Evolutionary conservation across 2,329 filamentous ascomycete species (phyloP).

Genomic region (Diaporthe batatas): DNA sequence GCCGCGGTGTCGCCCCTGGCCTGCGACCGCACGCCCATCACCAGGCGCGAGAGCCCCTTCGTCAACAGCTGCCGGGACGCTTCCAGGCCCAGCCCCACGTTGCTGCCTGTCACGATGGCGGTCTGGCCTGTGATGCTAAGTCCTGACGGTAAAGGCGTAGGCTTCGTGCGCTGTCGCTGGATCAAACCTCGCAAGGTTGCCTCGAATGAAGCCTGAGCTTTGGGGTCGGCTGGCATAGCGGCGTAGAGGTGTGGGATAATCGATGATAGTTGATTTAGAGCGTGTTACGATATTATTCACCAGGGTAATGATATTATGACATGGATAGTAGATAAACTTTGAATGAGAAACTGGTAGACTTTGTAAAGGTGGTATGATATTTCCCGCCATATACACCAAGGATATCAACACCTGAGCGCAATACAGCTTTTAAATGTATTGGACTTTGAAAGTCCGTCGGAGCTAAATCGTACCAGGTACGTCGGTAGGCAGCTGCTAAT

Average conservation of each 20-base stretch:
- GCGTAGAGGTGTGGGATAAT: not conserved
- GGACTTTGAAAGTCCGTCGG: too few relatives aligned
- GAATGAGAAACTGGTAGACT: too few relatives aligned
- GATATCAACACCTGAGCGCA: too few relatives aligned
- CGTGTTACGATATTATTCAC: too few relatives aligned
- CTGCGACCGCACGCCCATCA: constrained; percentile 56
- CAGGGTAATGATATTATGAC: too few relatives aligned
- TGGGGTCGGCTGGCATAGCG: not conserved
- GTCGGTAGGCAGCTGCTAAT: too few relatives aligned
- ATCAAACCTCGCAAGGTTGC: not conserved
- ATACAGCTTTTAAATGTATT: too few relatives aligned
- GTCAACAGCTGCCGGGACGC: constrained; percentile 54
- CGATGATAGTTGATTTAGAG: not conserved
- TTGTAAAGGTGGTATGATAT: too few relatives aligned
- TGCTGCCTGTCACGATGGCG: constrained; percentile 59
- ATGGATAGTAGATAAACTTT: too few relatives aligned
- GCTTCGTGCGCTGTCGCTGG: not conserved
- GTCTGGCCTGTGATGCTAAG: constrained; percentile 43
- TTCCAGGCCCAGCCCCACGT: constrained; percentile 58
- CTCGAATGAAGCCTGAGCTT: constrained; percentile 12
- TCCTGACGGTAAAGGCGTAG: not conserved
- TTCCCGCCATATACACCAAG: too few relatives aligned
- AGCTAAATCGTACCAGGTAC: too few relatives aligned
- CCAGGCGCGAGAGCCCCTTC: constrained; percentile 53
- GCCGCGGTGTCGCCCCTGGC: constrained; percentile 48